Base-by-base conservation (phyloP, 805 yeast species). In the Cephaloascus fragrans region DNA sequence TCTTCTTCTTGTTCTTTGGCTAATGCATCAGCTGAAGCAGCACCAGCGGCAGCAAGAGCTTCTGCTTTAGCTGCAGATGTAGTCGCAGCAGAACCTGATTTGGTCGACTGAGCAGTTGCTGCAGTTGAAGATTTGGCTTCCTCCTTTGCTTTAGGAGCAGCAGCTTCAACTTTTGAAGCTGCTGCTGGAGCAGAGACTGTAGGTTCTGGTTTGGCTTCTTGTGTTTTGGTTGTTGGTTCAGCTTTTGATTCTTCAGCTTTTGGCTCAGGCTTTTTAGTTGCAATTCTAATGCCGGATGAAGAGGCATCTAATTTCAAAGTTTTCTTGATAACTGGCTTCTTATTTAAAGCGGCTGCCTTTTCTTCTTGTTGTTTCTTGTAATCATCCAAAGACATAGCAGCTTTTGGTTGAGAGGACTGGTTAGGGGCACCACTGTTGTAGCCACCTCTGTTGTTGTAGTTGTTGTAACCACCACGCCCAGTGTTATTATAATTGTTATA, bases 361-460 rank as follows among this genome's bases (percentile, higher is more conserved):
- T 65, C 71, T 41, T 69, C 59, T 54, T 77, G 73, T 55, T 80
- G 84, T 55, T 80, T 80, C 55, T 83, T 81, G 64, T 77, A 86
- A 47, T 85, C 95, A 39, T 87, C 94, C 50, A 86, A 69, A 32
- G 89, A 73, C 86, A 85, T 78, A 8, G 59, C 61, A n/a, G 33
- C 33, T 50, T 67, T 68, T 42, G 52, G 57, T 43, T 57, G 47
- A 46, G 40, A 52, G 38, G 45, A 51, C 26, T 47, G 51, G 41
- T 37, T 48, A 15, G 43, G 32, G 37, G 42, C 41, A 8, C 41
- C 45, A 15, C 50, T 47, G 49, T 23, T 23, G 28, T 23, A 23
- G 9, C 45, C 40, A 37, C 49, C 53, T 41, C 50, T 43, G 32
- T 41, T 39, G 33, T 38, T 34, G 23, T 42, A 32, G 42, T 38